Base-by-base conservation (phyloP, 2,329 filamentous ascomycete genomes). In the Colletotrichum sp. region DNA sequence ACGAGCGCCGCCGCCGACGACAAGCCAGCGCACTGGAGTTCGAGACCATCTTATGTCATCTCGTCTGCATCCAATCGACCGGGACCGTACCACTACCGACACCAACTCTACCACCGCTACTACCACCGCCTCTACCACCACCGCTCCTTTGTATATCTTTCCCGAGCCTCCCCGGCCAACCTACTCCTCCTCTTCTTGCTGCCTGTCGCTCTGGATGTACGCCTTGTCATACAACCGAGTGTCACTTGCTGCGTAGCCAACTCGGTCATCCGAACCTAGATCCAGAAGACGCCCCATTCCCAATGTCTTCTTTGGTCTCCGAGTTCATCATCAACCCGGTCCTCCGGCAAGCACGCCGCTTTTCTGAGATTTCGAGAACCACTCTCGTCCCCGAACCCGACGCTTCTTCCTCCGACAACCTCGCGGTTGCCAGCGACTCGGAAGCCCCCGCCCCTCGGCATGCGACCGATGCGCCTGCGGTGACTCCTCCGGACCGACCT, bases 251-350 rank as follows among this genome's bases (percentile, higher is more conserved):
- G 32, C 71, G 26, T 64, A 72, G 34, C 63, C 68, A 59, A 72
- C 61, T 48, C 67, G 67, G 60, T 60, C 67, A 26, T 36, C 61
- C 60, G 26, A 28, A 39, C 16, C 60, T 26, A 26, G 34, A 24
- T 32, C n/a, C 48, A 64, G 63, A 34, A 55, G 75, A 71, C 39
- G n/a, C n/a, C 21, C 34, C 55, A 48, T 61, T 55, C 71, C 71
- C 79, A 81, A 93, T 93, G 92, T 88, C 90, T 83, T 92, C 89
- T 79, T 86, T 93, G 80, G 91, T 93, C 70, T 90, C 91, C 80
- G 90, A 93, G 76, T 93, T 92, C 82, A 85, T 93, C 79, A 92
- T 93, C 83, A 92, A 92, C 77, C 92, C 92, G 74, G 91, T 93
- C 80, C 84, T 93, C 79, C 90, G 92, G 82, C 92, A 93, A 84